A percentile compares a stretch with the other conserved stretches of the same genome.
Conservation (phyloP, 1,284 basidiomycete species). For the Tilletia horrida region DNA sequence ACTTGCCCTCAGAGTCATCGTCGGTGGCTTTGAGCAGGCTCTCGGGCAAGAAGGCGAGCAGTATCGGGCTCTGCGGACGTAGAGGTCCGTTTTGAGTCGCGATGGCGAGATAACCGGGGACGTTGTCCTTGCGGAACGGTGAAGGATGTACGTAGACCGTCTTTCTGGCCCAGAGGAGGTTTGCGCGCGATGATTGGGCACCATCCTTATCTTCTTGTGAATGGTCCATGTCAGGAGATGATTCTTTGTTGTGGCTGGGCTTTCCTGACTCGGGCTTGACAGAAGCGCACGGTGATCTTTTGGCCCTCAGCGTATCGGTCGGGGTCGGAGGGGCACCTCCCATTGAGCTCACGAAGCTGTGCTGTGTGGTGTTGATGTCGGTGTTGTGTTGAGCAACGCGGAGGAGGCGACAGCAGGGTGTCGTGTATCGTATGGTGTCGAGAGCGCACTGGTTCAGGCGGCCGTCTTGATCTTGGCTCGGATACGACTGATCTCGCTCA, state of each 20-base stretch:
- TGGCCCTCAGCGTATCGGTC: not conserved
- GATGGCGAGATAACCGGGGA: conserved; percentile 69
- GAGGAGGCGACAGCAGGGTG: too few species aligned
- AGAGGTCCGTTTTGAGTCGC: conserved; percentile 23
- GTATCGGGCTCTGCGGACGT: conserved; percentile 26
- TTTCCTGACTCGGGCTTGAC: too few species aligned
- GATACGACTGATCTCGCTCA: too few species aligned
- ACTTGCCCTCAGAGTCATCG: conserved; percentile 75
- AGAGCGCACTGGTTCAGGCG: too few species aligned
- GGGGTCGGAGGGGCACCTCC: not conserved
- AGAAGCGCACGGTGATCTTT: not conserved
- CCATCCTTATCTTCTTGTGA: not conserved
- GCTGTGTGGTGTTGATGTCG: not conserved
- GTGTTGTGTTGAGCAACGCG: not conserved
- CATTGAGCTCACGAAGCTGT: too few species aligned
- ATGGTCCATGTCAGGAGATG: not conserved
- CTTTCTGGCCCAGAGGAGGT: conserved; percentile 18
- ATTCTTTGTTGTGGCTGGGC: too few species aligned
- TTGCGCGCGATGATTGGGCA: not conserved
- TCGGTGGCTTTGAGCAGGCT: conserved; percentile 60
- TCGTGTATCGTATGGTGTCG: too few species aligned
- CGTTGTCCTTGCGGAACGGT: conserved; percentile 83
- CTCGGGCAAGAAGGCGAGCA: conserved; percentile 62
- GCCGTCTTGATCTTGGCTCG: too few species aligned
- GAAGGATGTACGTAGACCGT: conserved; percentile 68